A percentile compares a stretch with the other conserved stretches of the same genome.
These are phyloP conservation scores for Arachis hypogaea DNA, from an alignment of 306 rosid genomes.

Conservation along the genomic window DNA sequence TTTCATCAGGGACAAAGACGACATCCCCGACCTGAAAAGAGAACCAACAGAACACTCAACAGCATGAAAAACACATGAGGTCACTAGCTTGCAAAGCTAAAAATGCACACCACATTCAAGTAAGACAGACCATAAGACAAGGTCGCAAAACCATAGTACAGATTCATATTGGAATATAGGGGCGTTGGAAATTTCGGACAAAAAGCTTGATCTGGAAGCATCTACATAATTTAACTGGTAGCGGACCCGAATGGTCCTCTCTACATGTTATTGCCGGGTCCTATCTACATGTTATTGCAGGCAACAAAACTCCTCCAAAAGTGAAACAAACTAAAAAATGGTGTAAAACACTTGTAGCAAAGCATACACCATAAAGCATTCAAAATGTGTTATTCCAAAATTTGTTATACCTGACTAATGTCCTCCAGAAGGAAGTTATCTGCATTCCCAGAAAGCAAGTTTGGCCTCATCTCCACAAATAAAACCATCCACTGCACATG, in stretches of 20 bases:
- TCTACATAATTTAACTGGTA: not conserved
- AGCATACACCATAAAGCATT: slow-evolving; percentile 15
- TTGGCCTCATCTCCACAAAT: slow-evolving; percentile 79
- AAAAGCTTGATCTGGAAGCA: slow-evolving; percentile 11
- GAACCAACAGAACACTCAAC: slow-evolving; percentile 32
- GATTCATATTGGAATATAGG: slow-evolving; percentile 18
- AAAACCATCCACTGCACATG: slow-evolving; percentile 80
- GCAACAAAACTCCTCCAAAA: slow-evolving; percentile 12
- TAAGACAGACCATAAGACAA: not conserved
- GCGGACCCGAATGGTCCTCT: not conserved
- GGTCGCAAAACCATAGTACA: slow-evolving; percentile 5
- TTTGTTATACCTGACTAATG: slow-evolving; percentile 68
- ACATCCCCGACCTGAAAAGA: slow-evolving; percentile 90
- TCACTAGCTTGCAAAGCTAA: slow-evolving; percentile 10
- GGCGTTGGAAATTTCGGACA: slow-evolving; percentile 2
- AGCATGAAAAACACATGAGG: slow-evolving; percentile 10
- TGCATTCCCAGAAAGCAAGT: slow-evolving; percentile 88
- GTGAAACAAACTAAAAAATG: not conserved
- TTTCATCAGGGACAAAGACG: slow-evolving; percentile 81
- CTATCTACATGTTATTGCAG: slow-evolving; percentile 2
- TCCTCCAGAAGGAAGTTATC: slow-evolving; percentile 86
- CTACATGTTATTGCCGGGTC: no score
- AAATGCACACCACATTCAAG: slow-evolving; percentile 7
- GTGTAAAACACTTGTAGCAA: slow-evolving; percentile 2
- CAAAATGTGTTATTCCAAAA: not conserved